Base-by-base conservation (phyloP, 2,329 filamentous ascomycete species). In the Exophiala sideris region DNA sequence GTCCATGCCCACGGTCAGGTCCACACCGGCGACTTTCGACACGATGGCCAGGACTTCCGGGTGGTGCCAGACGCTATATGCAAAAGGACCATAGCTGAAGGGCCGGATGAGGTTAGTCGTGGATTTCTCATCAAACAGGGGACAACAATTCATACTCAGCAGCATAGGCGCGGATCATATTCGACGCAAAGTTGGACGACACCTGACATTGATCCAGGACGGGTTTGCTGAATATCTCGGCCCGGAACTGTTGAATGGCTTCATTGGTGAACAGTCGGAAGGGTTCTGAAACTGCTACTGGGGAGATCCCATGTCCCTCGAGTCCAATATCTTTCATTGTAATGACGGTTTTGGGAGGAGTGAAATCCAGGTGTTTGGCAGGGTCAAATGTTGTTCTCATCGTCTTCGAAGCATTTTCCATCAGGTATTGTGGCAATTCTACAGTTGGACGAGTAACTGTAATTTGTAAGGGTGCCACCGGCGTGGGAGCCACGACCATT, bases 191-290 rank as follows among this genome's bases (percentile, higher is more conserved):
- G 29, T n/a, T 44, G 9, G 9, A 32, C 18, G 41, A 29, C 8
- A n/a, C 20, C 24, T 21, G 8, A 44, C 41, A 41, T 7, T 44
- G 8, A 11, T 29, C 41, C 10, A 32, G 9, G 8, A 44, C 41
- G 7, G 18, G 2, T 11, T 29, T 9, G n/a, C 41, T 21, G 21
- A 44, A 32, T 18, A 44, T 32, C 9, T 44, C 41, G 3, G 20
- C 41, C 9, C 41, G 4, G 11, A 44, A n/a, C n/a, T 44, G 18
- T 32, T 29, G 12, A n/a, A 44, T 14, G 9, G 82, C 82, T 42
- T 83, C 80, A n/a, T 75, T 63, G 4, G 78, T 79, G 66, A 86
- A 86, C n/a, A 87, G 74, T 1, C 73, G 73, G 66, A 86, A 86
- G 0, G 83, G 82, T 49, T 83, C 77, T 0, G 82, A 81, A 40